These are phyloP conservation scores for Onygena corvina DNA, from an alignment of 2,329 filamentous ascomycete genomes.

Conservation along the genomic window DNA sequence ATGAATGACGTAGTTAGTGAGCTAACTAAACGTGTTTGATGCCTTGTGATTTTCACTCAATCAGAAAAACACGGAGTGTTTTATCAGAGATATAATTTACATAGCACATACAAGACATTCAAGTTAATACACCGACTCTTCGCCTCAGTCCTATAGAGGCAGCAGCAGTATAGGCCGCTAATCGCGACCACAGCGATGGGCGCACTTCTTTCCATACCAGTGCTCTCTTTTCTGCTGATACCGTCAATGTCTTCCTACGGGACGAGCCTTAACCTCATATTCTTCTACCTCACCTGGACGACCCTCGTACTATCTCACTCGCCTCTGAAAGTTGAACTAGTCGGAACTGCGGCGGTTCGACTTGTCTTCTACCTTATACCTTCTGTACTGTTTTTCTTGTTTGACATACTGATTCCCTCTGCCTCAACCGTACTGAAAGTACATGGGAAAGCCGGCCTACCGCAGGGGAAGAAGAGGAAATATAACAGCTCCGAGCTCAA, in stretches of 20 bases:
- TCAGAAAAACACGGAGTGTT: background rate
- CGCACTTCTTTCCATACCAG: slow-evolving; percentile 58
- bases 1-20: slow-evolving; percentile 1
- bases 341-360: slow-evolving; percentile 57
- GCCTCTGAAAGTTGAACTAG: slow-evolving; percentile 60
- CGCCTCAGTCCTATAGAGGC: background rate
- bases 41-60: background rate
- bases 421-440: slow-evolving; percentile 58
- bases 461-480: slow-evolving; percentile 29
- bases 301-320: slow-evolving; percentile 68
- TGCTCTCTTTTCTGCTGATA: slow-evolving; percentile 55
- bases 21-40: too few relatives aligned
- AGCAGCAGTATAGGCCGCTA: background rate
- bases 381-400: slow-evolving; percentile 57
- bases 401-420: slow-evolving; percentile 60
- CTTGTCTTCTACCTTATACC: slow-evolving; percentile 61
- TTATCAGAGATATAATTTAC: background rate
- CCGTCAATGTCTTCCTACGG: slow-evolving; percentile 55
- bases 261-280: slow-evolving; percentile 70
- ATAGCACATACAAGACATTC: background rate
- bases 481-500: slow-evolving; percentile 36
- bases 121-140: background rate
- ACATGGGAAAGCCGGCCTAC: slow-evolving; percentile 44
- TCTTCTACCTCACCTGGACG: slow-evolving; percentile 85
- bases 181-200: slow-evolving; percentile 37